A percentile compares a stretch with the other conserved stretches of the same genome.
Conservation (phyloP, 768 basidiomycete genomes). For the Collybia mongolica region DNA sequence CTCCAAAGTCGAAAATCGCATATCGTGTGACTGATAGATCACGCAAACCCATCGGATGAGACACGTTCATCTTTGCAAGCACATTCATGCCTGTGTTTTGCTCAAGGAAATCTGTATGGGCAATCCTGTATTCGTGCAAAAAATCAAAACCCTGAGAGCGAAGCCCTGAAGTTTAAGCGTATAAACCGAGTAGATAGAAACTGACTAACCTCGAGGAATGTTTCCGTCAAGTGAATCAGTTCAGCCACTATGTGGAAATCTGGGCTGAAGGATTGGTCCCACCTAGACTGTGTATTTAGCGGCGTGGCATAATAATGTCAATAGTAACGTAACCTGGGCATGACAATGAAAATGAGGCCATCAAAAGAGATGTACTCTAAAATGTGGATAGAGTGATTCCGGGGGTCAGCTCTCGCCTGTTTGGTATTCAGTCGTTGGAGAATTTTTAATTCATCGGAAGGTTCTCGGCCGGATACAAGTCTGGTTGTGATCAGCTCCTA, state of each 20-base stretch:
- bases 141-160: slow-evolving; percentile 5
- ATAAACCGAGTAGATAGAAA: background rate
- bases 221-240: background rate
- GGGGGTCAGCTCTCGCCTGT: slow-evolving; percentile 10
- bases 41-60: background rate
- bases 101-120: slow-evolving; percentile 10
- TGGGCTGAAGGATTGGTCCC: background rate
- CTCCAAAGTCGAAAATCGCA: background rate
- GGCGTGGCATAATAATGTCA: no score
- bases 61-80: background rate
- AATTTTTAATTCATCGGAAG: no score
- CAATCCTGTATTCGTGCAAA: slow-evolving; percentile 13
- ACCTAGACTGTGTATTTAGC: no score
- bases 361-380: slow-evolving; percentile 14
- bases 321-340: slow-evolving; percentile 12
- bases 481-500: no score
- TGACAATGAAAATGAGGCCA: slow-evolving; percentile 14
- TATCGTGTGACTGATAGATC: background rate
- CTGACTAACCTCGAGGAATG: background rate
- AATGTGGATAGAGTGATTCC: slow-evolving; percentile 17
- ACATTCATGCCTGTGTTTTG: slow-evolving; percentile 15
- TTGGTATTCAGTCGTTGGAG: slow-evolving; percentile 6
- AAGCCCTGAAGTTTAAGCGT: no score
- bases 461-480: no score
- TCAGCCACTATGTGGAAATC: background rate